Percentiles rank a stretch among this genome's conserved stretches.
These are phyloP conservation scores for Sordaria brevicollis DNA, from an alignment of 495 filamentous ascomycete genomes.

Conservation along the genomic window DNA sequence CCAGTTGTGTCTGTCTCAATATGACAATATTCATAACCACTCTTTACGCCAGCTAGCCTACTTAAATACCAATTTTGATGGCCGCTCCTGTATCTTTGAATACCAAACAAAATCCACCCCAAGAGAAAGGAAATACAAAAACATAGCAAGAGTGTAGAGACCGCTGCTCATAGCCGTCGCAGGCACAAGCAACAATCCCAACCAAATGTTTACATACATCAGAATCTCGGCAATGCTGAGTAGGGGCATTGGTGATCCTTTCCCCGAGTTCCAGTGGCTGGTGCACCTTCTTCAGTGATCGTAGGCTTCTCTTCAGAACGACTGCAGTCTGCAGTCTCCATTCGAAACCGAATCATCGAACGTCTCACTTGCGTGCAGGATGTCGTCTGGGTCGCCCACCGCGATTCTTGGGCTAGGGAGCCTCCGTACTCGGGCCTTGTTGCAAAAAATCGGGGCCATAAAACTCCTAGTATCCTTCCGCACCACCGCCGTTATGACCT, in stretches of 20 bases:
- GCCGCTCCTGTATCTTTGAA: background rate
- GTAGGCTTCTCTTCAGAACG: background rate
- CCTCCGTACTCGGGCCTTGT: background rate
- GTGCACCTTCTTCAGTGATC: background rate
- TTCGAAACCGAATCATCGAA: background rate
- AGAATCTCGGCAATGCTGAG: background rate
- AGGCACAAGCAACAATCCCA: background rate
- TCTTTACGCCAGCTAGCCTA: background rate
- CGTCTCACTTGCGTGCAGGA: background rate
- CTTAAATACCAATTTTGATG: background rate
- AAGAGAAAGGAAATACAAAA: background rate
- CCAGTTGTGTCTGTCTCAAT: no score
- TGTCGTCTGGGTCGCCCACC: background rate
- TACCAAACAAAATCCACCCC: background rate
- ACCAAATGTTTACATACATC: background rate
- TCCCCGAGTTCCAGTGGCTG: background rate
- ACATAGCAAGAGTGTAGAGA: background rate
- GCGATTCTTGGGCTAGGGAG: no score
- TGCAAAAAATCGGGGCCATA: background rate
- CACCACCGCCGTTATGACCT: slow-evolving; percentile 59
- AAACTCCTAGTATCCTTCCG: slow-evolving; percentile 9
- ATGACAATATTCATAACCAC: background rate
- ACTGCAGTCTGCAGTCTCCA: background rate
- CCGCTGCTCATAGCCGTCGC: background rate
- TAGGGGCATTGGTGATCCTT: background rate